phyloP scores from a whole-genome alignment of 352 stramenopile species.

The Phytophthora syringae region DNA sequence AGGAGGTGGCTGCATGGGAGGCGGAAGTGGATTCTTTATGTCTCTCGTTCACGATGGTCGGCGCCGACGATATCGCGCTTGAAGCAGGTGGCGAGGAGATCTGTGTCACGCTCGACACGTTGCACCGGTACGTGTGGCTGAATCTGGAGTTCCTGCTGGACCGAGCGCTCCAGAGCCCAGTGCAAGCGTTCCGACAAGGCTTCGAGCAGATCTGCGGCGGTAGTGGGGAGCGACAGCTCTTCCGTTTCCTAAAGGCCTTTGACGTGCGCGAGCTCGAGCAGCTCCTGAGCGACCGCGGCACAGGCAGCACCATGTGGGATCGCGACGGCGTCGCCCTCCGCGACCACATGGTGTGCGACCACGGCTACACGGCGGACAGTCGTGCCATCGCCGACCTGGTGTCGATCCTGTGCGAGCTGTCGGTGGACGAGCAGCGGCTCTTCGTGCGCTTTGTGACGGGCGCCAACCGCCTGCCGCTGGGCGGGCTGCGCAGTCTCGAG shows the following conservation, averaged over 20 bases:
- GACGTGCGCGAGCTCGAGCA: conserved; percentile 67
- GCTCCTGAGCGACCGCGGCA: conserved; percentile 62
- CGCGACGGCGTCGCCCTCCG: conserved; percentile 72
- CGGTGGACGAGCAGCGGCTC: conserved; percentile 70
- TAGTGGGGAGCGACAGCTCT: conserved; percentile 29
- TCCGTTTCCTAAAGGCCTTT: conserved; percentile 63
- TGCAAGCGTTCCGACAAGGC: conserved; percentile 70
- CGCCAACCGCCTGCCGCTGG: conserved; percentile 83
- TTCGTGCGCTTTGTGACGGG: conserved; percentile 93
- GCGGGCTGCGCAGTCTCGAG: conserved; percentile 80
- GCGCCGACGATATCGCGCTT: conserved; percentile 65
- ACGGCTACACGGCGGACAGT: conserved; percentile 80
- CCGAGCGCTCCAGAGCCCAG: conserved; percentile 62
- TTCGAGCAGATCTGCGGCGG: conserved; percentile 70
- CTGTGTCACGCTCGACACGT: conserved; percentile 53
- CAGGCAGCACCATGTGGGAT: conserved; percentile 65
- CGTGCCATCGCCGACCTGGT: conserved; percentile 76
- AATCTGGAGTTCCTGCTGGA: conserved; percentile 70
- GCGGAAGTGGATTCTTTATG: conserved; percentile 68
- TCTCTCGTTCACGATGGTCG: conserved; percentile 81
- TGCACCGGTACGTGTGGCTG: conserved; percentile 62
- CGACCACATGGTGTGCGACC: conserved; percentile 83
- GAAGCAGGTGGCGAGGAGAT: conserved; percentile 42
- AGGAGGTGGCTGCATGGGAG: conserved; percentile 28
- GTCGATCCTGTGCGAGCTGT: conserved; percentile 76